Percentiles rank a stretch among this genome's conserved stretches.
phyloP scores from a whole-genome alignment of 441 rosid species.

The Omphalea diandra region DNA sequence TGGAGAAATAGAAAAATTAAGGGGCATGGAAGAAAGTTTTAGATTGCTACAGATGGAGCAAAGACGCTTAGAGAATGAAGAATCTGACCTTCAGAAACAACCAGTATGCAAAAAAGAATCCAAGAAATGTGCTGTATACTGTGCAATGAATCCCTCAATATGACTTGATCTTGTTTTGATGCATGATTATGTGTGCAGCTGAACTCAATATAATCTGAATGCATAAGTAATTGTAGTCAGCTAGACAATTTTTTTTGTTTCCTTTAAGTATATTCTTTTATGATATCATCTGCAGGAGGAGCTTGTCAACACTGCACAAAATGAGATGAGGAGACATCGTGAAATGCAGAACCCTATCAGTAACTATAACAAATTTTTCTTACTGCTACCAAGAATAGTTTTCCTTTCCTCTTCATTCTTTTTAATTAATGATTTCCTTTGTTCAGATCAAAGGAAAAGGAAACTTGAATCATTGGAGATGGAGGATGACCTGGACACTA shows the following conservation, averaged over 20 bases:
- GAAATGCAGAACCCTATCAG: slow-evolving; percentile 55
- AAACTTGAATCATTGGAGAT: slow-evolving; percentile 60
- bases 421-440: neutral
- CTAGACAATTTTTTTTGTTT: slow-evolving; percentile 7
- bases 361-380: slow-evolving; percentile 31
- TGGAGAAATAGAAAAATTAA: slow-evolving; percentile 74
- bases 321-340: slow-evolving; percentile 51
- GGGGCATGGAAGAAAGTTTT: slow-evolving; percentile 49
- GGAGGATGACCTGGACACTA: slow-evolving; percentile 64
- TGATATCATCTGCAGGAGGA: slow-evolving; percentile 55
- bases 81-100: slow-evolving; percentile 63
- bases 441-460: slow-evolving; percentile 62
- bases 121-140: neutral
- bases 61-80: slow-evolving; percentile 67
- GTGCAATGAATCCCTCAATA: neutral
- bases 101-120: slow-evolving; percentile 47
- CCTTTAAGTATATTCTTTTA: neutral
- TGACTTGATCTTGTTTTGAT: slow-evolving; percentile 5
- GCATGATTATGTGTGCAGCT: slow-evolving; percentile 1
- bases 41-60: slow-evolving; percentile 56
- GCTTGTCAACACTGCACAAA: slow-evolving; percentile 37
- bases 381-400: neutral
- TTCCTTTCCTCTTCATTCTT: neutral
- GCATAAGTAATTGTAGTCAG: slow-evolving; percentile 7
- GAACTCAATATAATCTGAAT: slow-evolving; percentile 8